Evolutionary conservation across 768 basidiomycete species (phyloP).

Genomic region (Cyclocybe aegerita): DNA sequence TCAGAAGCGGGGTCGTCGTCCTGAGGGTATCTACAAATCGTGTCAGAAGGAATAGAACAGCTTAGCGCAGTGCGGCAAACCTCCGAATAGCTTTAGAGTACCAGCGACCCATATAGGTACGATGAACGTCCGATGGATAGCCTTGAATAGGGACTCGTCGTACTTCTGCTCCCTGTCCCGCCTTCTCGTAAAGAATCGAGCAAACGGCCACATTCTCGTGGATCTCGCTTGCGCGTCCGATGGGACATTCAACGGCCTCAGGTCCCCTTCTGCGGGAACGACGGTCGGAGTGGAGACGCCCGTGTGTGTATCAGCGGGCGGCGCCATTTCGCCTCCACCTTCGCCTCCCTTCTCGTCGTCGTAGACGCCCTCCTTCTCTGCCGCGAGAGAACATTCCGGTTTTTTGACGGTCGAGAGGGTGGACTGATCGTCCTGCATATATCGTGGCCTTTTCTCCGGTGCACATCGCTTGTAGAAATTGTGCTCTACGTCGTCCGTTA

Average conservation of each 20-base stretch:
- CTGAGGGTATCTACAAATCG: constrained; percentile 40
- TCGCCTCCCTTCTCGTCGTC: not conserved
- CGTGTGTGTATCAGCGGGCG: constrained; percentile 5
- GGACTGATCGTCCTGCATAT: constrained; percentile 17
- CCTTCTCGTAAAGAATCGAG: not conserved
- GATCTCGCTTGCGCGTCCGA: not conserved
- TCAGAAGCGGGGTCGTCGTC: constrained; percentile 57
- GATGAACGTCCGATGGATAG: constrained; percentile 48
- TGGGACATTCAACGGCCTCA: no score
- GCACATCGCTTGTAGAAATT: constrained; percentile 53
- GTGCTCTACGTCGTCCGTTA: constrained; percentile 41
- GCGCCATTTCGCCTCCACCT: constrained; percentile 1
- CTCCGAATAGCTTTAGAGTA: constrained; percentile 41
- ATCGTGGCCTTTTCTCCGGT: constrained; percentile 43
- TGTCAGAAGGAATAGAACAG: not conserved
- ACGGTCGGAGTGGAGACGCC: constrained; percentile 11
- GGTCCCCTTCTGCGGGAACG: not conserved
- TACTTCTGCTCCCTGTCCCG: constrained; percentile 21
- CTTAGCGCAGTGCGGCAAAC: constrained; percentile 20
- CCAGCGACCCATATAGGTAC: constrained; percentile 49
- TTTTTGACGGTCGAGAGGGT: not conserved
- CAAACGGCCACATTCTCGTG: not conserved
- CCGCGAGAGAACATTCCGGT: not conserved
- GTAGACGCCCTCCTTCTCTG: not conserved
- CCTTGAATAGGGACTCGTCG: constrained; percentile 49